Evolutionary conservation across 768 basidiomycete species (phyloP), one percentile per base, ranked within the genome.

Genomic region (Suillus decipiens): DNA sequence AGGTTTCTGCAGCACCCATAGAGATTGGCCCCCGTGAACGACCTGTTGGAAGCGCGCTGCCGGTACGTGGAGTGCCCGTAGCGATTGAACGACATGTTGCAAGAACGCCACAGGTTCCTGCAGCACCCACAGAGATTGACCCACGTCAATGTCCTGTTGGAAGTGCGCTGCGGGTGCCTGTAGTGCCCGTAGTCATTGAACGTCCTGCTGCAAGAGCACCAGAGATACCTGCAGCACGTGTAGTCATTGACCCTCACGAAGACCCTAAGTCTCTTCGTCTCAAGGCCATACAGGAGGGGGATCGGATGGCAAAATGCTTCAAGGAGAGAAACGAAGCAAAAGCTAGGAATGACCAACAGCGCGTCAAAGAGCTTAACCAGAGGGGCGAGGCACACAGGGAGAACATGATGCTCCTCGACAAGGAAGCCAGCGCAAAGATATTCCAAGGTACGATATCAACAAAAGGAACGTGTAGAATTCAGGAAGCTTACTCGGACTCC

Each of bases 391-490:
- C 77, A 43, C 92, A 93, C 72, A 84, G 89, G 73, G 71, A 76
- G 9, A 82, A 84, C 67, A 94, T 93, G 87, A 85, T 90, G 65
- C 70, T 81, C 54, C 74, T 92, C 62, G 92, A 96, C 74, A 82
- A 80, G 66, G 77, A 92, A 73, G 93, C 93, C 3, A 85, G 87
- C 63, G 84, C 87, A 57, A 95, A 90, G 89, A 94, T 96, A 63
- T 97, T 87, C 72, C 72, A 76, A 51, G 87, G 92, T 93, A 65
- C 56, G 84, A 73, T 39, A 24, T 36, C 33, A 33, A 86, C 60
- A 0, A 19, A 57, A 33, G 12, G 60, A 42, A 19, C 34, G 19
- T 37, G 19, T 5, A 37, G 31, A 22, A 14, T n/a, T 11, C 31
- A 53, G 12, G 17, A 17, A 28, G 24, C 19, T 33, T 11, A 39